Percentiles rank a stretch among this genome's conserved stretches.
These are phyloP conservation scores for Annulohypoxylon nitens DNA, from an alignment of 495 filamentous ascomycete species.

Conservation along the genomic window DNA sequence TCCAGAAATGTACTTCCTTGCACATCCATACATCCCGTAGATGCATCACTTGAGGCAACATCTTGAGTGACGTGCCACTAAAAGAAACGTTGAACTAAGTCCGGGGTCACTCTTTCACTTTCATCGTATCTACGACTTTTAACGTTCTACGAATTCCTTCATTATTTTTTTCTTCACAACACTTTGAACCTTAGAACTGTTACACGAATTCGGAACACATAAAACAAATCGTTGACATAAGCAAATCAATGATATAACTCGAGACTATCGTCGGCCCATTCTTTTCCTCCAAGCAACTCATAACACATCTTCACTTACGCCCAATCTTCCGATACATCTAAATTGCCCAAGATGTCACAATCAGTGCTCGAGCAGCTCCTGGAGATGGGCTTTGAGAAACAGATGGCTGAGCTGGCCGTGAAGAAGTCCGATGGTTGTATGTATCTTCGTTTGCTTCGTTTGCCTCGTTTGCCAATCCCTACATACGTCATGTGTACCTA, in stretches of 20 bases:
- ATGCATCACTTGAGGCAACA: conserved; percentile 39
- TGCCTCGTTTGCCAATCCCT: not conserved
- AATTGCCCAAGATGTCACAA: conserved; percentile 66
- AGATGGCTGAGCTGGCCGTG: conserved; percentile 82
- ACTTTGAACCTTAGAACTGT: not conserved
- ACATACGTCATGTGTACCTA: not conserved
- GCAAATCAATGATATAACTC: conserved; percentile 4
- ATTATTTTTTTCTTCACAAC: not conserved
- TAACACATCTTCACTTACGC: conserved; percentile 40
- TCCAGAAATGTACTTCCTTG: not conserved
- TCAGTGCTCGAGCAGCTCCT: conserved; percentile 84
- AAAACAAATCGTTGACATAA: not conserved
- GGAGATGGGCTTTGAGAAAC: conserved; percentile 94
- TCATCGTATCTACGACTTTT: conserved; percentile 18
- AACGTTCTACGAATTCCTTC: conserved; percentile 1
- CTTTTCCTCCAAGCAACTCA: conserved; percentile 32
- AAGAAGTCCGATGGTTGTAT: conserved; percentile 80
- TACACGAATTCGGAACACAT: conserved; percentile 13
- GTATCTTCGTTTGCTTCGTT: conserved; percentile 48
- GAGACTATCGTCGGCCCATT: conserved; percentile 17
- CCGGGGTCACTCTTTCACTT: conserved; percentile 9
- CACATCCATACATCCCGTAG: not conserved
- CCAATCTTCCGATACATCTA: conserved; percentile 26
- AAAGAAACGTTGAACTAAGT: conserved; percentile 4
- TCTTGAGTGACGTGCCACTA: conserved; percentile 47